phyloP scores from a whole-genome alignment of 352 stramenopile genomes.

The Pilasporangium apinafurcum region DNA sequence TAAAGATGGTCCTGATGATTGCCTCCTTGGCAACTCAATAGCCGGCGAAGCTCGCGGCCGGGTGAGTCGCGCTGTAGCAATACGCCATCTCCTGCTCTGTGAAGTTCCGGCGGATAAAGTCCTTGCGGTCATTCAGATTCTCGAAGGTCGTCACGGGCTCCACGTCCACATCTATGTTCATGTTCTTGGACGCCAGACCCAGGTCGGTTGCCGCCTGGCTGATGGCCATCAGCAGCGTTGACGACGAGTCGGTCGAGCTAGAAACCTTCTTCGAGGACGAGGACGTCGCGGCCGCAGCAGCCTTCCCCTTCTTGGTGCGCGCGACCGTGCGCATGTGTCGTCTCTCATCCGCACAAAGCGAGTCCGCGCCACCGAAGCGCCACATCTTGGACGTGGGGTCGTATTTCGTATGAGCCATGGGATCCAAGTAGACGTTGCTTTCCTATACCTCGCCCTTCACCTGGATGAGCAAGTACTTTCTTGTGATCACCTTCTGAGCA shows the following conservation, averaged over 20 bases:
- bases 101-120: conserved; percentile 87
- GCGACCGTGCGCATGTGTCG: conserved; percentile 38
- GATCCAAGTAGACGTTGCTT: conserved; percentile 83
- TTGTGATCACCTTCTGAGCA: conserved; percentile 56
- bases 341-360: conserved; percentile 16
- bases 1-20: conserved; percentile 89
- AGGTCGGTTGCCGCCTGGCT: conserved; percentile 40
- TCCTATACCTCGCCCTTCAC: conserved; percentile 82
- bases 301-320: conserved; percentile 11
- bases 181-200: conserved; percentile 31
- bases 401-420: conserved; percentile 67
- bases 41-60: conserved; percentile 80
- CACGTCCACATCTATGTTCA: conserved; percentile 78
- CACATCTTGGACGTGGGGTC: conserved; percentile 59
- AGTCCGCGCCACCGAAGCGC: conserved; percentile 51
- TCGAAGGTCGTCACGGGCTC: conserved; percentile 82
- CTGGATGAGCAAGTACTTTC: conserved; percentile 69
- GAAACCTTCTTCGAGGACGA: not conserved
- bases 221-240: conserved; percentile 48
- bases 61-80: conserved; percentile 69
- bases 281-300: not conserved
- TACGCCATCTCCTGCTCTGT: conserved; percentile 83
- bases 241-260: conserved; percentile 15
- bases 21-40: conserved; percentile 87
- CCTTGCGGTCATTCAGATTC: conserved; percentile 64